Evolutionary conservation across 768 basidiomycete genomes (phyloP).

Genomic region (Suillus clintonianus): DNA sequence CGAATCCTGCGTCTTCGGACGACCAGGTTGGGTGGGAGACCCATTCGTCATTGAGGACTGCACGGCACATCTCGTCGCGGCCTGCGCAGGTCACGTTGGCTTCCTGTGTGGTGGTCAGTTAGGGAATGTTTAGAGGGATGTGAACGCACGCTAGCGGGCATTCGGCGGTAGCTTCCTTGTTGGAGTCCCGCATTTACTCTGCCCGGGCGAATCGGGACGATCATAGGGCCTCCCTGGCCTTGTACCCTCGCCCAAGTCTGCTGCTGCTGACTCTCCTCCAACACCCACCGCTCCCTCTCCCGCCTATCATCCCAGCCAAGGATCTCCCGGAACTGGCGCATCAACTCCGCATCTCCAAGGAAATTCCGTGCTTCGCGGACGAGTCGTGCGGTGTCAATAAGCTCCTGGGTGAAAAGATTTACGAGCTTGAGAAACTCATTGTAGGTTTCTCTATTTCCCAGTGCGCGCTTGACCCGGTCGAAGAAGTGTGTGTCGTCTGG

Average conservation of each 20-base stretch:
- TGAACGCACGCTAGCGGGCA: conserved; percentile 72
- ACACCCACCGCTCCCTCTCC: conserved; percentile 54
- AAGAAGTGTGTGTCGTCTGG: conserved; percentile 83
- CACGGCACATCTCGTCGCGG: conserved; percentile 94
- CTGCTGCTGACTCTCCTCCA: conserved; percentile 46
- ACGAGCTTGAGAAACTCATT: conserved; percentile 95
- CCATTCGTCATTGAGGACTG: conserved; percentile 98
- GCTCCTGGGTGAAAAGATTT: conserved; percentile 92
- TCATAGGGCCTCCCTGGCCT: conserved; percentile 38
- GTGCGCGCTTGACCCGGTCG: conserved; percentile 77
- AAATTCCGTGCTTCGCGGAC: conserved; percentile 81
- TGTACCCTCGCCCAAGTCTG: conserved; percentile 55
- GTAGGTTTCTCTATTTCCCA: conserved; percentile 76
- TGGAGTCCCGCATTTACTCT: conserved; percentile 68
- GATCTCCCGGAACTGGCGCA: conserved; percentile 81
- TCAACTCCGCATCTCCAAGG: conserved; percentile 74
- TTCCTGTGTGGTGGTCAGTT: conserved; percentile 52
- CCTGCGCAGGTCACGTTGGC: conserved; percentile 88
- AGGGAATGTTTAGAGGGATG: conserved; percentile 1
- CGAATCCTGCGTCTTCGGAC: conserved; percentile 90
- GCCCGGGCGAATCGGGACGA: conserved; percentile 46
- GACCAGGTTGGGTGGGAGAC: conserved; percentile 96
- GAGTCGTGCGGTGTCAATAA: conserved; percentile 84
- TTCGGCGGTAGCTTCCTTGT: conserved; percentile 87
- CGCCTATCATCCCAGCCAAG: conserved; percentile 84